Percentiles rank a stretch among this genome's conserved stretches.
Evolutionary conservation across 352 stramenopile genomes (phyloP).

Genomic region (Phytophthora fragariaefolia): DNA sequence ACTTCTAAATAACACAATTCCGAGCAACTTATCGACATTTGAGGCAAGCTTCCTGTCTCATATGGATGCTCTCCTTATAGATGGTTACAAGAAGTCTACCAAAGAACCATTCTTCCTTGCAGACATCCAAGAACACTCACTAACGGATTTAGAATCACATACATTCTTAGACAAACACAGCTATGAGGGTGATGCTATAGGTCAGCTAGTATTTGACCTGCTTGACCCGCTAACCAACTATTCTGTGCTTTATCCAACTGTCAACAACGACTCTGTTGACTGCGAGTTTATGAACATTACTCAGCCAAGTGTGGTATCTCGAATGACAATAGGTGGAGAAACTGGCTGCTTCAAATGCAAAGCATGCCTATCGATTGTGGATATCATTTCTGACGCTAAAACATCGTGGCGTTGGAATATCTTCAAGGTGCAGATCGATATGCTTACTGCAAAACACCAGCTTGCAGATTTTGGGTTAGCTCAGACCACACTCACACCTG

Average conservation of each 20-base stretch:
- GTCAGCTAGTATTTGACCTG: constrained; percentile 50
- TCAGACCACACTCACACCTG: constrained; percentile 26
- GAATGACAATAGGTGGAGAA: constrained; percentile 59
- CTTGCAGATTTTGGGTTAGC: constrained; percentile 46
- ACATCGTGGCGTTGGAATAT: constrained; percentile 52
- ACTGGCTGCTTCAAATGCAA: constrained; percentile 78
- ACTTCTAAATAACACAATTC: constrained; percentile 38
- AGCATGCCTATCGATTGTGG: constrained; percentile 45
- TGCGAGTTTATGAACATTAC: constrained; percentile 61
- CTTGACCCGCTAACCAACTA: constrained; percentile 43
- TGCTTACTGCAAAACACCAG: constrained; percentile 48
- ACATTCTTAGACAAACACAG: constrained; percentile 60
- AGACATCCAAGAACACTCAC: constrained; percentile 36
- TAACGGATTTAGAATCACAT: constrained; percentile 37
- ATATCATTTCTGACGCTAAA: constrained; percentile 39
- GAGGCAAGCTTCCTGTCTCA: constrained; percentile 42
- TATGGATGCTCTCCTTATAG: constrained; percentile 39
- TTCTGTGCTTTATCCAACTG: constrained; percentile 60
- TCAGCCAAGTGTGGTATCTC: constrained; percentile 39
- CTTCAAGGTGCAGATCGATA: constrained; percentile 66
- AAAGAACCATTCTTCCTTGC: constrained; percentile 20
- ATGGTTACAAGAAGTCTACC: constrained; percentile 11
- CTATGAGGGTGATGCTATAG: constrained; percentile 37
- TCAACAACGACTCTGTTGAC: constrained; percentile 33
- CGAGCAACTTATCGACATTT: constrained; percentile 43